Base-by-base conservation (phyloP, 1,139 yeast genomes). In the Arxiozyma telluris region DNA sequence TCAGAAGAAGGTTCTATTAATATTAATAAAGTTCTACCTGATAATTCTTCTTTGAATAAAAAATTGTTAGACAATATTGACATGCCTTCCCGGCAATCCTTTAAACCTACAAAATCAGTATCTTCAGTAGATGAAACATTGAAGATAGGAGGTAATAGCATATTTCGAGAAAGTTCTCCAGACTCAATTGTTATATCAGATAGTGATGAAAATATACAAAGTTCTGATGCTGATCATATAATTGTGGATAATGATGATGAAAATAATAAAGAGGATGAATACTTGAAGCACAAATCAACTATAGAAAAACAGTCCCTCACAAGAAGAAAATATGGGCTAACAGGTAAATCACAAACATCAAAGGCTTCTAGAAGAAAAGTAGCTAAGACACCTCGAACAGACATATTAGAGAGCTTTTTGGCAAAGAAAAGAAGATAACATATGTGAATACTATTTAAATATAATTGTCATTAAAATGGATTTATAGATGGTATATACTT, bases 331-430 rank as follows among this genome's bases (percentile, higher is more conserved):
- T 34, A 23, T 15, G 23, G 20, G 9, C n/a, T 27, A 20, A 23
- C 44, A 21, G 27, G 44, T 18, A 44, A 44, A 34, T 34, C 17
- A 49, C 17, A 15, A 39, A 47, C 53, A 9, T 30, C 45, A 9
- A 6, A 44, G 1, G n/a, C 51, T 8, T 21, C 51, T 12, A 43
- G 18, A 30, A 27, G 25, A 12, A 23, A 39, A 3, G 43, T 49
- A 0, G 44, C 55, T 1, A 49, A 50, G n/a, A 58, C 61, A 15
- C 62, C 62, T 4, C 58, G 58, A 39, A 58, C 61, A 1, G 58
- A 59, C 41, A 50, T 58, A n/a, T 46, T 59, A 12, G 45, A 53
- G 23, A 50, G 55, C 39, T 50, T 59, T 39, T 41, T 59, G 23
- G 57, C 58, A 17, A 53, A 55, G 8, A 58, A 55, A 39, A 50